Evolutionary conservation across 169 alveolate genomes (phyloP), one percentile per base, ranked within the genome.

Genomic region (Eimeria brunetti): DNA sequence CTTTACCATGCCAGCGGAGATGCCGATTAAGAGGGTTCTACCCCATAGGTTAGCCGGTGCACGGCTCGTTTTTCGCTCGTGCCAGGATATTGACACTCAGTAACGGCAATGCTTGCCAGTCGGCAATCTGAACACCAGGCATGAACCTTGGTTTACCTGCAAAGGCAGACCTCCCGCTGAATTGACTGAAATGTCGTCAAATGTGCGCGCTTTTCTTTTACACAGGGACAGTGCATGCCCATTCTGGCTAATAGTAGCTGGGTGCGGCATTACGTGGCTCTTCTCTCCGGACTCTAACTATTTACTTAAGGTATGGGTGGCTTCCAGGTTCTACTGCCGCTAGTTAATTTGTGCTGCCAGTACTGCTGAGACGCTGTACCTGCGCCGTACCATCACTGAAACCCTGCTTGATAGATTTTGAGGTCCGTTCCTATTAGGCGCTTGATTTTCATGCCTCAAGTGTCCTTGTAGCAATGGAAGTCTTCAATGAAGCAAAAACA

Each of bases 231-330:
- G 49, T 64, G 71, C 92, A 9, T 8, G 81, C 64, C 60, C 62
- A 33, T 86, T 86, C 83, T 86, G 92, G 92, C 30, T 86, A 56
- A 51, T 86, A 49, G 81, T 62, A n/a, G 49, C 64, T 86, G 92
- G 44, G 24, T 56, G 92, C 44, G 92, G 92, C 80, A 44, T 53
- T 62, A 86, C 92, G 3, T 86, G 92, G 92, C 92, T 86, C 53
- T 86, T 86, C 44, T 41, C 62, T 3, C 92, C 92, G 41, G 58
- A 58, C n/a, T 62, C 80, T 4, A 49, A 60, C 16, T 58, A 27
- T 64, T 62, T 86, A 56, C 64, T 86, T 71, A 86, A 62, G 92
- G 92, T 86, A 20, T 11, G 89, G 89, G 2, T 30, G 18, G 64
- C 38, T 8, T n/a, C 33, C 38, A 24, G 64, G 11, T 44, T 30